phyloP scores from a whole-genome alignment of 768 basidiomycete genomes.

The Exidia glandulosa region DNA sequence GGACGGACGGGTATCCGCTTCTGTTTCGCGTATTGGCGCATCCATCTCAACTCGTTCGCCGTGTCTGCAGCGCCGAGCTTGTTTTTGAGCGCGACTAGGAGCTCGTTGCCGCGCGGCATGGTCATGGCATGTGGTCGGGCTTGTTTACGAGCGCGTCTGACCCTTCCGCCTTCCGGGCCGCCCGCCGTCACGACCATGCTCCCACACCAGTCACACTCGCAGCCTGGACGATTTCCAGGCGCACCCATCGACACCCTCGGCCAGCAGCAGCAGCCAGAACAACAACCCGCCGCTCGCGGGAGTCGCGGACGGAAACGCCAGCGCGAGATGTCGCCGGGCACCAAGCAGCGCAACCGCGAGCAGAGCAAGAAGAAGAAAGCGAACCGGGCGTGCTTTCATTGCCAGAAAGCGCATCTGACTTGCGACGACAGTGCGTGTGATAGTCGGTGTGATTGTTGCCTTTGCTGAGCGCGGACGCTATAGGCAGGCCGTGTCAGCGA shows the following conservation, averaged over 20 bases:
- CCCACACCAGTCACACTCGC: not conserved
- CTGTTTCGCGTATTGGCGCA: slow-evolving; percentile 22
- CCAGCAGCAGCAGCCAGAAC: not conserved
- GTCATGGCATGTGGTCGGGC: no score
- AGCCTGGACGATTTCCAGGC: no score
- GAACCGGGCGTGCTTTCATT: slow-evolving; percentile 85
- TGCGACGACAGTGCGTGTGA: slow-evolving; percentile 80
- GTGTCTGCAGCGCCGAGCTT: no score
- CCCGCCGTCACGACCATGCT: no score
- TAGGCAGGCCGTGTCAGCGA: slow-evolving; percentile 92
- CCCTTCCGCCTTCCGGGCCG: no score
- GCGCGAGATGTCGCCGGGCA: not conserved
- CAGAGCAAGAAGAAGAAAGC: slow-evolving; percentile 85
- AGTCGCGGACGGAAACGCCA: not conserved
- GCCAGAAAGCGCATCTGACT: slow-evolving; percentile 96
- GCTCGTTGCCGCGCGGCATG: no score
- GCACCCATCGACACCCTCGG: not conserved
- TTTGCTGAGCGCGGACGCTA: slow-evolving; percentile 11
- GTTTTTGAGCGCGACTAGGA: no score
- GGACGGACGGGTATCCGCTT: slow-evolving; percentile 5
- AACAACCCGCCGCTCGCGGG: not conserved
- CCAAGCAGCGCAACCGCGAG: not conserved
- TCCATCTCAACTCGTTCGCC: slow-evolving; percentile 43
- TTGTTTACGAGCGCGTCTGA: no score
- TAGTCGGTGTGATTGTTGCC: slow-evolving; percentile 2